Base-by-base conservation (phyloP, 2,329 filamentous ascomycete genomes). In the Fusarium sp. region DNA sequence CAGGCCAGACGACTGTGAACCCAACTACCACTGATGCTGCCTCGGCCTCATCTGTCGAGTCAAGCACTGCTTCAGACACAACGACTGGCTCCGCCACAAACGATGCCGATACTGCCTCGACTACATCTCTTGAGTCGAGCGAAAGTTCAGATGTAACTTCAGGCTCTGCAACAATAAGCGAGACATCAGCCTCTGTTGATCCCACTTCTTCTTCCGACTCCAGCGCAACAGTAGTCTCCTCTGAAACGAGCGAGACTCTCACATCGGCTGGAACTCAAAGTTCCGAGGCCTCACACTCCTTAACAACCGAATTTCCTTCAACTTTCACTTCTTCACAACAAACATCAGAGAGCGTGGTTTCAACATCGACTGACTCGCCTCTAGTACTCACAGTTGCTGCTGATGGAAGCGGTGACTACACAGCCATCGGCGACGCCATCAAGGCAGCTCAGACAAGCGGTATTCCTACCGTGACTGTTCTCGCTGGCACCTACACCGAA, bases 401-500 rank as follows among this genome's bases (percentile, higher is more conserved):
- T 2, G 83, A 85, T 68, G 82, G 82, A 33, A 81, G 78, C 26
- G 83, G 80, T 23, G 81, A 85, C 50, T 85, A 82, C 60, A 83
- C 83, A 18, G 82, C 79, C 14, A 84, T 86, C 70, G 80, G 79
- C 53, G 78, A 81, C 18, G 84, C 83, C 32, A 79, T 86, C 20
- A 75, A 79, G 6, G 83, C 82, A 33, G 85, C 85, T 2, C 73
- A 75, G 35, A 66, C 71, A 80, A 80, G 80, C 54, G 79, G 75
- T 2, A 77, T 82, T 26, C 79, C 84, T 2, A 85, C 84, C 1
- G 82, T 86, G 2, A 80, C 81, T 15, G 78, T 85, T 20, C 78
- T 81, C 8, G 79, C 83, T 3, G 84, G 84, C 17, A 85, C 82
- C 1, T 86, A 85, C 62, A 80, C 79, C 10, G 83, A 86, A 58